Base-by-base conservation (phyloP, 2,329 filamentous ascomycete genomes). In the Aspergillus brasiliensis region DNA sequence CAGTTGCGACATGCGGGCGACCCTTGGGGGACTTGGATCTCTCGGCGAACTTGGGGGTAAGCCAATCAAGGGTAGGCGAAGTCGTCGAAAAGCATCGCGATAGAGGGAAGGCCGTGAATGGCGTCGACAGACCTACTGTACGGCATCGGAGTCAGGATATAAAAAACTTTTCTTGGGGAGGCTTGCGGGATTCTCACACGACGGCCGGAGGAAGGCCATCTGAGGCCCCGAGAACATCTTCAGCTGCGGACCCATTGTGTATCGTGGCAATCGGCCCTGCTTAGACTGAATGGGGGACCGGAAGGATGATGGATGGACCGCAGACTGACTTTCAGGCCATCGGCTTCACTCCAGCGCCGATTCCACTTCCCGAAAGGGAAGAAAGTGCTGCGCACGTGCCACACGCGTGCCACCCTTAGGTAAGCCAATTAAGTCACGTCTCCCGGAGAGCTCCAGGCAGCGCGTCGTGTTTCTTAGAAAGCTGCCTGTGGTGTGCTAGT, bases 11-110 rank as follows among this genome's bases (percentile, higher is more conserved):
- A 69, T 92, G 87, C 52, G 91, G 89, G 2, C 92, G 87, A 40
- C 94, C 95, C 80, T 97, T 97, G 65, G 85, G 85, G 67, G 92
- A 93, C 83, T 96, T 96, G 77, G 91, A 91, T 72, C 87, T 89
- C 74, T 92, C 93, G 65, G 91, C 87, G 69, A 88, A 79, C 70
- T 86, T 89, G 34, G 94, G 94, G 59, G 91, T 85, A 51, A 98
- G 89, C 92, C 93, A 98, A 73, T 86, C 90, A 66, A 74, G 83
- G 64, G 73, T 79, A 71, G 65, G 80, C 65, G 71, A 83, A 62
- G 91, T 91, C 31, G 88, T 90, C 40, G 91, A 91, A 79, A 97
- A 96, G 62, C 85, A 79, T 73, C 90, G 85, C 65, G 75, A 78
- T 69, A 81, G 76, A 63, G 80, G 71, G 69, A 73, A 66, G 62